A percentile compares a stretch with the other conserved stretches of the same genome.
These are phyloP conservation scores for Epichloe bromicola DNA, from an alignment of 2,329 filamentous ascomycete species.

Conservation along the genomic window DNA sequence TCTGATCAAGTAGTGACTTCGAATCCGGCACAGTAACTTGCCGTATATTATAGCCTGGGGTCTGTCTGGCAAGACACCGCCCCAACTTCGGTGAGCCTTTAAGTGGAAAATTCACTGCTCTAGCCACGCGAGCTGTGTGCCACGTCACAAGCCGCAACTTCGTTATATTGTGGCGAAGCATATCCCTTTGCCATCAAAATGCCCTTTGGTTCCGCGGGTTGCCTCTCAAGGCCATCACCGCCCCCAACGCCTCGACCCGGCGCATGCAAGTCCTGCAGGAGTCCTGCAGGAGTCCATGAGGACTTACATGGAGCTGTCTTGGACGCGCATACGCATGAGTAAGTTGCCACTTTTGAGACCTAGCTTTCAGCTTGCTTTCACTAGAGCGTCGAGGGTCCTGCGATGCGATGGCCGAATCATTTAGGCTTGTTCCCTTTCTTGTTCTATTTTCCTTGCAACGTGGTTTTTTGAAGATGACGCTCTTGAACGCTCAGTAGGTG, in stretches of 20 bases:
- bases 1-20: conserved; percentile 16
- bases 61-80: conserved; percentile 5
- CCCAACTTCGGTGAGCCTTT: conserved; percentile 9
- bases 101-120: conserved; percentile 9
- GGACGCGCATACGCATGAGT: conserved; percentile 3
- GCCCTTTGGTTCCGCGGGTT: conserved; percentile 6
- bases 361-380: conserved; percentile 9
- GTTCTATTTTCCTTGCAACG: background rate
- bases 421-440: background rate
- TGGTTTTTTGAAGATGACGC: background rate
- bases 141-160: conserved; percentile 24
- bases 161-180: conserved; percentile 26
- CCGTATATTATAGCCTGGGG: background rate
- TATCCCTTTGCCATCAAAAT: background rate
- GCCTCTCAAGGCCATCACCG: conserved; percentile 10
- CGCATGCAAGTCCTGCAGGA: conserved; percentile 8
- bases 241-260: conserved; percentile 4
- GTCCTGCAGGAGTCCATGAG: conserved; percentile 5
- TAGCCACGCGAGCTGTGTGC: conserved; percentile 26
- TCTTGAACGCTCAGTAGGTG: no score
- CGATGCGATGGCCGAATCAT: background rate
- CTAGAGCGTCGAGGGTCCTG: background rate
- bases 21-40: background rate
- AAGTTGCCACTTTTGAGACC: background rate
- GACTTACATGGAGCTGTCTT: background rate